A percentile compares a stretch with the other conserved stretches of the same genome.
Evolutionary conservation across 2,329 filamentous ascomycete species (phyloP).

Genomic region (Chaetomium sp.): DNA sequence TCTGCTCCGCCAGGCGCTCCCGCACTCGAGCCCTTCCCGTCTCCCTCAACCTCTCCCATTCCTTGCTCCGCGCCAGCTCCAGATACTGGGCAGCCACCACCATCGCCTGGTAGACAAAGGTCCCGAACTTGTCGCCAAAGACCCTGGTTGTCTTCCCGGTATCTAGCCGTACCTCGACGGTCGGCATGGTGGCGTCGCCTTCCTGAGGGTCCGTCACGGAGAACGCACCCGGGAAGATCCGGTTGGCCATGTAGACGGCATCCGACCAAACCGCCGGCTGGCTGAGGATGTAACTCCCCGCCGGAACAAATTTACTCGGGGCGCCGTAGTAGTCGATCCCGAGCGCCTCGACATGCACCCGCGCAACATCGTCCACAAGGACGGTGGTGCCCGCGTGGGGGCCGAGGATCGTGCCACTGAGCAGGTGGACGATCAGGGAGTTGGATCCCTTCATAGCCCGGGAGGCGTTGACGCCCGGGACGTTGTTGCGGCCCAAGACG

Average conservation of each 20-base stretch:
- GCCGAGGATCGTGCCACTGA: constrained; percentile 27
- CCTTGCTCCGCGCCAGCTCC: too few relatives aligned
- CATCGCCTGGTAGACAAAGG: too few relatives aligned
- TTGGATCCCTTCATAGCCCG: constrained; percentile 32
- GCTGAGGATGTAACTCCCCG: constrained; percentile 29
- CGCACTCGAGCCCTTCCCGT: too few relatives aligned
- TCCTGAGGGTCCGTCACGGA: neutral
- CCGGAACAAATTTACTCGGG: too few relatives aligned
- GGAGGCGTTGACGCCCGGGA: constrained; percentile 21
- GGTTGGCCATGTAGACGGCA: constrained; percentile 31
- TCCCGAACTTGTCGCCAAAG: too few relatives aligned
- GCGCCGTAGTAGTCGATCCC: neutral
- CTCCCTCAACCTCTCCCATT: too few relatives aligned
- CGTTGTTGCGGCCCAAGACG: constrained; percentile 33
- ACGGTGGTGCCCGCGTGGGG: constrained; percentile 28
- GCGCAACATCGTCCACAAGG: constrained; percentile 34
- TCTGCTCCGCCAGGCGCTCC: too few relatives aligned
- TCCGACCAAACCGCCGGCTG: constrained; percentile 33
- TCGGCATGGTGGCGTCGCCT: neutral
- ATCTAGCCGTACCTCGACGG: neutral
- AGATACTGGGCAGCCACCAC: too few relatives aligned
- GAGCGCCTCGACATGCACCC: constrained; percentile 33
- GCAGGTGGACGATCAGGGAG: constrained; percentile 28
- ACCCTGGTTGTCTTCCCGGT: too few relatives aligned
- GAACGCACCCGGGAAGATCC: constrained; percentile 26